phyloP scores from a whole-genome alignment of 257 asterid species.

The Penstemon eatonii region DNA sequence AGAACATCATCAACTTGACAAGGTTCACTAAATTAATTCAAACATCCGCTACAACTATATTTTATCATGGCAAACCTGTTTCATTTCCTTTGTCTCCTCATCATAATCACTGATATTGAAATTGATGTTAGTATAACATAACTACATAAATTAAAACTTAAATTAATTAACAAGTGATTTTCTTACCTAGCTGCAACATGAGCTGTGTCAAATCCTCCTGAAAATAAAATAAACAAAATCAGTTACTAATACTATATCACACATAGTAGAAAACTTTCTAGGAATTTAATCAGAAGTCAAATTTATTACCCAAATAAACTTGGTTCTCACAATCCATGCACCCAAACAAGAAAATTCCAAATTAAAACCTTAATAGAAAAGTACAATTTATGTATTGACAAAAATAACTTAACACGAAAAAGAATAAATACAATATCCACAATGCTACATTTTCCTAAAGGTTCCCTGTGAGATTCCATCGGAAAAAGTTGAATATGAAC shows the following conservation, averaged over 20 bases:
- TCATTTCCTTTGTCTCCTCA: conserved; percentile 34
- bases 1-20: conserved; percentile 5
- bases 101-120: conserved; percentile 44
- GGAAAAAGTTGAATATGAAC: no score
- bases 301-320: conserved; percentile 59
- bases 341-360: conserved; percentile 23
- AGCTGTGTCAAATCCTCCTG: conserved; percentile 96
- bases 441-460: no score
- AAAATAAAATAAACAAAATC: conserved; percentile 5
- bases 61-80: conserved; percentile 30
- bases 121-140: conserved; percentile 41
- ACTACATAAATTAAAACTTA: background rate
- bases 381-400: no score
- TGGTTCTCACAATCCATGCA: conserved; percentile 76
- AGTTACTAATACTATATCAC: background rate
- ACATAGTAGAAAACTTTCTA: conserved; percentile 15
- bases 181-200: conserved; percentile 76
- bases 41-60: background rate
- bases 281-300: background rate
- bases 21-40: background rate
- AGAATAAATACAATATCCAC: no score
- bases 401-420: no score
- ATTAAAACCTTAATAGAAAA: background rate
- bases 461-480: no score
- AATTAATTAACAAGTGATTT: background rate